These are phyloP conservation scores for Neonectria hederae DNA, from an alignment of 2,329 filamentous ascomycete species.

Conservation along the genomic window DNA sequence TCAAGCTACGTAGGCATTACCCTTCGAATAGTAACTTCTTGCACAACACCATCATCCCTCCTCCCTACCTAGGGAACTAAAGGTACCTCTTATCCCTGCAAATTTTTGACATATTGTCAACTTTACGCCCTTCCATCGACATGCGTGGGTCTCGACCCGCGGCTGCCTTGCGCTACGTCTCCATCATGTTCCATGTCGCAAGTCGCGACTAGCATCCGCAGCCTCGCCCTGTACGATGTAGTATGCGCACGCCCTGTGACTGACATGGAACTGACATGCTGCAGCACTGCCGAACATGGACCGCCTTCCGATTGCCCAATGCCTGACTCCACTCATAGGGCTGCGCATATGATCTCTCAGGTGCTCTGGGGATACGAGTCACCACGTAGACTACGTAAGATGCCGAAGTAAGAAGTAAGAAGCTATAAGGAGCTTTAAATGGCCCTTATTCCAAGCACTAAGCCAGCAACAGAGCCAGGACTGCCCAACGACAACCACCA, in stretches of 20 bases:
- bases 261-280: slow-evolving; percentile 29
- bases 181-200: background rate
- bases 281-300: background rate
- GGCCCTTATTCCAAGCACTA: background rate
- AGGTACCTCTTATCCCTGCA: background rate
- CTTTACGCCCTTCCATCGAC: slow-evolving; percentile 36
- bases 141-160: slow-evolving; percentile 8
- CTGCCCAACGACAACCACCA: background rate
- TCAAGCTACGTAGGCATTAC: too few relatives aligned
- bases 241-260: slow-evolving; percentile 29
- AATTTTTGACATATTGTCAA: slow-evolving; percentile 10
- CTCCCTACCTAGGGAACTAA: too few relatives aligned
- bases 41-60: too few relatives aligned
- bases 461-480: background rate
- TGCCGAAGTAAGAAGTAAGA: background rate
- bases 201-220: background rate
- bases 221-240: background rate
- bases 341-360: slow-evolving; percentile 14
- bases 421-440: background rate
- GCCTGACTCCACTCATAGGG: slow-evolving; percentile 32
- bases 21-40: too few relatives aligned
- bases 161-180: slow-evolving; percentile 11
- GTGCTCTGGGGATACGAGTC: background rate
- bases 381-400: background rate
- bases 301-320: background rate